Evolutionary conservation across 2,329 filamentous ascomycete species (phyloP), one percentile per base, ranked within the genome.

Genomic region (Thielaviopsis euricoi): DNA sequence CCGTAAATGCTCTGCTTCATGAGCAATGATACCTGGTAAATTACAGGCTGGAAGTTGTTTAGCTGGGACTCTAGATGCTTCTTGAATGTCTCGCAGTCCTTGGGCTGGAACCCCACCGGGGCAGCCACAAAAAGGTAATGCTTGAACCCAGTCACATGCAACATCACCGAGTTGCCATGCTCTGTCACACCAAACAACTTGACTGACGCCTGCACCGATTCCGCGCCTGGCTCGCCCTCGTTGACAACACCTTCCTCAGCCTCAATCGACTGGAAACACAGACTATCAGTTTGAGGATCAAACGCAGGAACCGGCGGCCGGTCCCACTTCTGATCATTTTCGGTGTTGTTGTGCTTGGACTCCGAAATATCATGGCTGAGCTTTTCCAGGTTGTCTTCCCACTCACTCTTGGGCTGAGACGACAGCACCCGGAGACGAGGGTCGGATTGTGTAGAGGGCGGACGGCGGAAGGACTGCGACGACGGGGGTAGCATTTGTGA

Each of bases 211-310:
- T 71, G 83, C 15, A 53, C 22, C 2, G 46, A 37, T 29, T 60
- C 58, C 23, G 21, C 55, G 6, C 55, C 46, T 6, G 26, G 43
- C 37, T 55, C 46, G 21, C 87, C 88, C 53, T 87, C 87, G 67
- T 85, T 74, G 1, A 96, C 70, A 3, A 82, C 86, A 21, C 93
- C 91, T 69, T 98, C 91, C 67, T 97, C 90, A 1, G 83, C 86
- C 66, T 98, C 94, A 64, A 98, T 98, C 66, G 94, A 86, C 72
- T 98, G 93, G 67, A 98, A 97, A 63, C 80, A 82, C n/a, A 98
- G 75, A 63, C 73, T 83, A 62, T 93, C 82, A 40, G 72, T 81
- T 56, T 78, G 68, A 9, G 83, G 76, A 60, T 71, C 64, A 60
- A 80, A 81, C 57, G 73, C 69, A n/a, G 67, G 69, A 4, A 80